Evolutionary conservation across 2,329 filamentous ascomycete genomes (phyloP).

Genomic region (Pseudonectria buxi): DNA sequence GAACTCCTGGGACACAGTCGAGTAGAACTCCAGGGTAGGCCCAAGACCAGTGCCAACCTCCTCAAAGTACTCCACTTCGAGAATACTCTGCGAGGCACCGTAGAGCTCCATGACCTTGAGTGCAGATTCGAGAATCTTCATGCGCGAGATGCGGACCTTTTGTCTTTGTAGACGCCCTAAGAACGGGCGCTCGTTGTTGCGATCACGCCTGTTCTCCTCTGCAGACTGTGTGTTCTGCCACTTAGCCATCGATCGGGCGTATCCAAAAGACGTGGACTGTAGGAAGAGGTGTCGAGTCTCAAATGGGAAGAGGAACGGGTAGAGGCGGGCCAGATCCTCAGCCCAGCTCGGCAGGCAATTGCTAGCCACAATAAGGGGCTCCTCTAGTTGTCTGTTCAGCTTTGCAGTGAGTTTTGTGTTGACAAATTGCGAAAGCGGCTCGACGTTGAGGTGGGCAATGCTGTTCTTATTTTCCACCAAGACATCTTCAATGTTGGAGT

Average conservation of each 20-base stretch:
- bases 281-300: constrained; percentile 95
- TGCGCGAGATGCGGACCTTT: constrained; percentile 93
- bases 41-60: constrained; percentile 95
- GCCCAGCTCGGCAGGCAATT: constrained; percentile 95
- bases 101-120: constrained; percentile 99
- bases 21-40: constrained; percentile 96
- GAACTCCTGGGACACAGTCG: constrained; percentile 93
- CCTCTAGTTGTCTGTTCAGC: constrained; percentile 91
- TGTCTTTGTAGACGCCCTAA: constrained; percentile 87
- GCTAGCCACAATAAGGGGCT: constrained; percentile 93
- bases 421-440: constrained; percentile 89
- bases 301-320: constrained; percentile 96
- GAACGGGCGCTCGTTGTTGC: constrained; percentile 86
- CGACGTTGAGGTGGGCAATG: constrained; percentile 62
- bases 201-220: constrained; percentile 74
- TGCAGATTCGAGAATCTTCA: constrained; percentile 92
- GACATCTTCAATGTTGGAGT: constrained; percentile 88
- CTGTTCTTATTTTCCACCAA: constrained; percentile 66
- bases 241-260: constrained; percentile 91
- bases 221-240: constrained; percentile 89
- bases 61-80: constrained; percentile 98
- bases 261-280: constrained; percentile 96
- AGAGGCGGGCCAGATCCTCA: constrained; percentile 85
- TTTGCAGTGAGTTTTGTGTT: constrained; percentile 98
- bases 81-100: constrained; percentile 87